Conservation (phyloP, 495 filamentous ascomycete genomes). For the Patellaria atrata region DNA sequence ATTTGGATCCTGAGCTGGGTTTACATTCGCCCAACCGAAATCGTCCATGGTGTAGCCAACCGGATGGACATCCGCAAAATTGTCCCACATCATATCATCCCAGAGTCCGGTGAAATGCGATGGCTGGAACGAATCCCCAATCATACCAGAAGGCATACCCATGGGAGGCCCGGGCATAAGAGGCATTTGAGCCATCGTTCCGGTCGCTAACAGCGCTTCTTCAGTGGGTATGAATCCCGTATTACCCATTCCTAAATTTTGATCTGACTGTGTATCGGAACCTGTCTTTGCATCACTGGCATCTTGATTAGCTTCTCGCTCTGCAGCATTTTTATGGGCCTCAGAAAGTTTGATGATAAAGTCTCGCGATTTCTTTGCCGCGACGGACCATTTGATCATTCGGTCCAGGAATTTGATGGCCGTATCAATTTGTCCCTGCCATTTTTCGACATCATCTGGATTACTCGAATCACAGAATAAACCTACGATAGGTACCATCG, state of each 20-base stretch:
- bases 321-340: conserved; percentile 28
- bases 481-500: conserved; percentile 60
- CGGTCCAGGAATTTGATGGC: conserved; percentile 53
- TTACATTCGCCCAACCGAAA: too few relatives aligned
- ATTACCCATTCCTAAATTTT: background rate
- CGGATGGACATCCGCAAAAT: too few relatives aligned
- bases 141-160: conserved; percentile 7
- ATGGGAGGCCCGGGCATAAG: conserved; percentile 7
- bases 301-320: conserved; percentile 6
- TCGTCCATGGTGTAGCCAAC: too few relatives aligned
- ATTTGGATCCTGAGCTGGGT: too few relatives aligned
- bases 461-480: conserved; percentile 30
- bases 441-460: conserved; percentile 22
- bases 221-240: conserved; percentile 11
- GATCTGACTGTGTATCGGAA: background rate
- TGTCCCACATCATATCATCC: conserved; percentile 28
- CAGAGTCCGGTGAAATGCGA: conserved; percentile 19
- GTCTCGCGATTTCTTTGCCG: conserved; percentile 53
- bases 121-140: background rate
- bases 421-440: conserved; percentile 44
- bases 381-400: conserved; percentile 55
- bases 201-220: conserved; percentile 7
- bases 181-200: conserved; percentile 1
- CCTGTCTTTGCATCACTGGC: conserved; percentile 1
- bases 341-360: conserved; percentile 57